Evolutionary conservation across 768 basidiomycete genomes (phyloP), one percentile per base, ranked within the genome.

Genomic region (Leccinellum rugosiceps): DNA sequence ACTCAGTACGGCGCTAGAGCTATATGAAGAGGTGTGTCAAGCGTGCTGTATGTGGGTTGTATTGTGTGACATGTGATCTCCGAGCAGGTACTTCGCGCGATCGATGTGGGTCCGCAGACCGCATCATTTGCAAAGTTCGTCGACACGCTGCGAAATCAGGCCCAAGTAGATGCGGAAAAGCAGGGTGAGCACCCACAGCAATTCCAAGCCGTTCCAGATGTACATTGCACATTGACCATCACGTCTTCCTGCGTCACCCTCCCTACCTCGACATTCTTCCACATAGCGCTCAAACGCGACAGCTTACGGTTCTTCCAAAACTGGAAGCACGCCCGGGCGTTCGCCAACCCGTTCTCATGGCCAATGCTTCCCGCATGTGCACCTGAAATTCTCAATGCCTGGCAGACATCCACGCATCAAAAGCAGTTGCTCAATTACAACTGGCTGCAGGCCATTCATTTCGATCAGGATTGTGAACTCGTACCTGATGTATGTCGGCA

Each of bases 261-360:
- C 25, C 11, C 11, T 23, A 4, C 7, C 15, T 21, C 53, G 11
- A 45, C 10, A 43, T 38, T 21, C 31, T 14, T 25, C 32, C 31
- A 6, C 7, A 2, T 26, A 70, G 68, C 59, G 10, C 32, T 46
- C 51, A 66, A 62, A 28, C 69, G 58, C 1, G 63, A 65, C 10
- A 61, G 55, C 35, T 31, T 72, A 17, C 66, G 58, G 10, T 72
- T 73, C 57, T 72, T 72, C 59, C 71, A 72, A 35, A 52, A 56
- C 34, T 72, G 71, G 71, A 72, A 72, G 46, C 68, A 62, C 3
- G 61, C 71, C 3, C 65, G 71, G 14, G 56, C 72, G 43, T 73
- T 74, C 15, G 66, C 72, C 1, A 72, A 68, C 32, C 71, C 71
- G 0, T 74, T 72, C 56, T 65, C 61, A 9, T 72, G 72, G 70